Base-by-base conservation (phyloP, 1,139 yeast genomes). In the Yamadazyma dushanensis region DNA sequence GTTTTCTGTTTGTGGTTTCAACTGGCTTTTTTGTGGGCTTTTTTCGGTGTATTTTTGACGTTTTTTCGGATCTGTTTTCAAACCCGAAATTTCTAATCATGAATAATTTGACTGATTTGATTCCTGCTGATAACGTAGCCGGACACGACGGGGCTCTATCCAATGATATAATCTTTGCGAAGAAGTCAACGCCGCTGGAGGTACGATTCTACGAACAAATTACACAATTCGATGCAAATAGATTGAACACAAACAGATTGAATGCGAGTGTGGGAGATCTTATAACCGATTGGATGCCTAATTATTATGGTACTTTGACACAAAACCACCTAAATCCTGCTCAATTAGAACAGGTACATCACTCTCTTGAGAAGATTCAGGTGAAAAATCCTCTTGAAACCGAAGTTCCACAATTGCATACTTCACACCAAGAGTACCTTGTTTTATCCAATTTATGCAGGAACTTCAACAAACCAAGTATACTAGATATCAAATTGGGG, bases 131-230 rank as follows among this genome's bases (percentile, higher is more conserved):
- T 9, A 76, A 70, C 46, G 97, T 95, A 3, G 98, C 97, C 0
- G 98, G 98, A 8, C 98, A 92, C 53, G 84, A 73, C 11, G 97
- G 96, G 0, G 76, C 84, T 9, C 52, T 88, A 44, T 76, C 80
- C 19, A 95, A 90, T 2, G 16, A 19, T 8, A n/a, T 16, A 5
- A 60, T 90, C 16, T 83, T 89, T 50, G 77, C 86, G 39, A 92
- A 92, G 57, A 79, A 82, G 0, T 70, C 92, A 0, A 56, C 61
- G 0, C 60, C 59, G 17, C 80, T 77, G 46, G 98, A 92, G 57
- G 59, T 83, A 21, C 79, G 74, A 11, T 92, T 92, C 56, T 92
- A 92, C 54, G 62, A 68, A 9, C 45, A 58, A 26, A 19, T 45
- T 15, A 15, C 11, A 3, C 28, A 31, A 11, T 10, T 8, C 3